Percentiles rank a stretch among this genome's conserved stretches.
Evolutionary conservation across 2,329 filamentous ascomycete genomes (phyloP).

Genomic region (Byssoonygena ceratinophila): DNA sequence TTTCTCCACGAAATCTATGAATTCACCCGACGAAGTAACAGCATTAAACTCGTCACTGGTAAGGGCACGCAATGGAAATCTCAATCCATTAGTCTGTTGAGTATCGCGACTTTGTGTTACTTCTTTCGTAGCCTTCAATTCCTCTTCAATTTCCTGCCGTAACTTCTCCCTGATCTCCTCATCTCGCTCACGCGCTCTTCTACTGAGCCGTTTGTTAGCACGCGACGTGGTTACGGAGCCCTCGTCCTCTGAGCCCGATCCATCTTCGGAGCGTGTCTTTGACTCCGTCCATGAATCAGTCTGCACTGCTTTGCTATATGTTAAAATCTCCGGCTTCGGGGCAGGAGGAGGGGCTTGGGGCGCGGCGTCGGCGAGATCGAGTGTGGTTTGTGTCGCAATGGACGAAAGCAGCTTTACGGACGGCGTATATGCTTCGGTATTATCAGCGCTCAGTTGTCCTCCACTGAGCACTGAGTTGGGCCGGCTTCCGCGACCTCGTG

Average conservation of each 20-base stretch:
- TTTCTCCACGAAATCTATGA: conserved; percentile 86
- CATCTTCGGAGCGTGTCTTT: conserved; percentile 43
- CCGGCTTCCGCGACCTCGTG: conserved; percentile 51
- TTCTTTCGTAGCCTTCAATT: conserved; percentile 60
- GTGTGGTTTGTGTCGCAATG: conserved; percentile 50
- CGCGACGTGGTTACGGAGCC: conserved; percentile 42
- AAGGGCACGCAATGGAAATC: conserved; percentile 68
- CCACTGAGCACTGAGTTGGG: conserved; percentile 79
- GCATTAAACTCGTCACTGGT: conserved; percentile 78
- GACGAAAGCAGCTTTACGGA: conserved; percentile 35
- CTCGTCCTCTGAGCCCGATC: conserved; percentile 54
- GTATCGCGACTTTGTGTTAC: conserved; percentile 28
- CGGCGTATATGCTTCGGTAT: conserved; percentile 31
- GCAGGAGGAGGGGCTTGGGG: conserved; percentile 50
- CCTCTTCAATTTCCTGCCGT: conserved; percentile 82
- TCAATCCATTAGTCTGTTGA: conserved; percentile 39
- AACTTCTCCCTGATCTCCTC: conserved; percentile 81
- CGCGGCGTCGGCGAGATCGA: conserved; percentile 70
- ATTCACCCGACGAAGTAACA: conserved; percentile 84
- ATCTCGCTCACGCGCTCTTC: conserved; percentile 69
- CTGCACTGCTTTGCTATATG: conserved; percentile 95
- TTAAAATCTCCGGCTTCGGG: conserved; percentile 62
- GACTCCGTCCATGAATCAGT: conserved; percentile 61
- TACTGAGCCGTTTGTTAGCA: conserved; percentile 62
- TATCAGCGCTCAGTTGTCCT: conserved; percentile 67